Evolutionary conservation across 805 yeast genomes (phyloP).

Genomic region (Lachancea meyersii): DNA sequence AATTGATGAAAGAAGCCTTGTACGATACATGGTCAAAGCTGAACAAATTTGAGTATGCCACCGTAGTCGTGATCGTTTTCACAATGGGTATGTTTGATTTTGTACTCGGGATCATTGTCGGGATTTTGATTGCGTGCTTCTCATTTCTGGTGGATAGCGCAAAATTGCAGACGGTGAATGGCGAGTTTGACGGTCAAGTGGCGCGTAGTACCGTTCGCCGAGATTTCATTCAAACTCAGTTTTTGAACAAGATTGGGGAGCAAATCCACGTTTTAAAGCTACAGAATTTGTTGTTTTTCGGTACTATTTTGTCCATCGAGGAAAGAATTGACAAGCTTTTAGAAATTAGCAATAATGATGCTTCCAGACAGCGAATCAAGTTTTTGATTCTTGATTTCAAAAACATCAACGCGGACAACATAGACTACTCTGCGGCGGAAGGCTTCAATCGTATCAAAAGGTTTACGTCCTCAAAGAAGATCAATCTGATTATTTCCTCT

Average conservation of each 20-base stretch:
- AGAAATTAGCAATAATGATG: slow-evolving; percentile 41
- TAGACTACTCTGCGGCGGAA: slow-evolving; percentile 95
- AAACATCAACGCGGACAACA: slow-evolving; percentile 58
- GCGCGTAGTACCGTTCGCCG: slow-evolving; percentile 90
- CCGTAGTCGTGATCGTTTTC: slow-evolving; percentile 79
- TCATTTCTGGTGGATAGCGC: slow-evolving; percentile 95
- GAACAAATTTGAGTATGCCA: slow-evolving; percentile 69
- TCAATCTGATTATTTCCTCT: slow-evolving; percentile 72
- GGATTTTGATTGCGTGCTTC: slow-evolving; percentile 84
- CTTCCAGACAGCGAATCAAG: slow-evolving; percentile 53
- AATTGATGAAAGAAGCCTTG: slow-evolving; percentile 77
- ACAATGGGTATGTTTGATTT: slow-evolving; percentile 96
- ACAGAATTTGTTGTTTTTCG: slow-evolving; percentile 87
- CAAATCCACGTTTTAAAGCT: slow-evolving; percentile 84
- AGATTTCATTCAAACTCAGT: slow-evolving; percentile 83
- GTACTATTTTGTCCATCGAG: slow-evolving; percentile 91
- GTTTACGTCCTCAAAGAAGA: slow-evolving; percentile 59
- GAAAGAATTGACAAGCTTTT: slow-evolving; percentile 59
- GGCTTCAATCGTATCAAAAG: slow-evolving; percentile 85
- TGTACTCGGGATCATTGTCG: slow-evolving; percentile 86
- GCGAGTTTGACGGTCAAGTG: slow-evolving; percentile 77
- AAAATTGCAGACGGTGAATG: slow-evolving; percentile 70
- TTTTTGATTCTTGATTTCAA: slow-evolving; percentile 81
- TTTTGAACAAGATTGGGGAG: slow-evolving; percentile 76
- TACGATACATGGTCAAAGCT: slow-evolving; percentile 79